A percentile compares a stretch with the other conserved stretches of the same genome.
Conservation (phyloP, 768 basidiomycete species). For the Kwoniella sp. region DNA sequence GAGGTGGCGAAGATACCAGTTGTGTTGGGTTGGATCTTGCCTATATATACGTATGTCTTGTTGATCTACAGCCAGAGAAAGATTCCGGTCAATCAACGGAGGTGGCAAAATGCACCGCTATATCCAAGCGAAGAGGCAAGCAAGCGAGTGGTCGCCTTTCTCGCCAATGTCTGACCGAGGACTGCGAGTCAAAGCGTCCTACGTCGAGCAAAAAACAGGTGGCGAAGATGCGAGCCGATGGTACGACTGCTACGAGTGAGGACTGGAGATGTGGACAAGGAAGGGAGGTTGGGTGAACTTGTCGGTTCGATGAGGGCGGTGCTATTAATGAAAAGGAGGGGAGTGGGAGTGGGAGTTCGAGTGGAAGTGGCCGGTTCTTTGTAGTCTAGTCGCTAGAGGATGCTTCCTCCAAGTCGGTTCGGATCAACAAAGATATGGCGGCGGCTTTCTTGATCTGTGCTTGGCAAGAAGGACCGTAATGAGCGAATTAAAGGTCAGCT, state of each 20-base stretch:
- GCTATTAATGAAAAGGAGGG: neutral
- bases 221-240: neutral
- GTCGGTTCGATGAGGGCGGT: conserved; percentile 2
- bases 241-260: neutral
- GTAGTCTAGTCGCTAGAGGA: neutral
- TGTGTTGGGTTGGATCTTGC: neutral
- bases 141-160: neutral
- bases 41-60: neutral
- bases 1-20: neutral
- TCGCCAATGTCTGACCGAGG: neutral
- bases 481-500: neutral
- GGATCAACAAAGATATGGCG: neutral
- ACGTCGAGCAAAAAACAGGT: neutral
- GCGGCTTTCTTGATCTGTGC: neutral
- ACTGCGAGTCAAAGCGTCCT: too few relatives aligned
- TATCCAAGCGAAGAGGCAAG: neutral
- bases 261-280: neutral
- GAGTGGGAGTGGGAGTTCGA: neutral
- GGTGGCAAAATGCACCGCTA: neutral
- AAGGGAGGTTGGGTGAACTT: neutral
- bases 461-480: neutral
- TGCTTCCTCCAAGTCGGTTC: neutral
- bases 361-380: conserved; percentile 1
- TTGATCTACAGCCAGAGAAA: neutral
- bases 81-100: neutral